Conservation (phyloP, 2,329 filamentous ascomycete genomes). For the Cladosporium sp. region DNA sequence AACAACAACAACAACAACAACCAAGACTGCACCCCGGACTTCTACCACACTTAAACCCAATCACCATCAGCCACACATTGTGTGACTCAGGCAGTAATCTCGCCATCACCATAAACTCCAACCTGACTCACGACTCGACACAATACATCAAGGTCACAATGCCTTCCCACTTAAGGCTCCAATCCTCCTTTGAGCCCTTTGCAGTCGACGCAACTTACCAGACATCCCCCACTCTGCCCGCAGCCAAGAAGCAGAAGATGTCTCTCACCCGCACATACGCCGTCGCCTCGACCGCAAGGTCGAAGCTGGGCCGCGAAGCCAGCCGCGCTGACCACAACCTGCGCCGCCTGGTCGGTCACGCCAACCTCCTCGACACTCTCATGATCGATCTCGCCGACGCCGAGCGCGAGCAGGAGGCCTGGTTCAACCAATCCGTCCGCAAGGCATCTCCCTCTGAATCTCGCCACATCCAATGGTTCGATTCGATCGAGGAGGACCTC, state of each 20-base stretch:
- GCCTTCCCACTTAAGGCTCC: conserved; percentile 48
- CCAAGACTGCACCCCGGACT: conserved; percentile 1
- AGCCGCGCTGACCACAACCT: conserved; percentile 90
- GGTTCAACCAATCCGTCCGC: conserved; percentile 95
- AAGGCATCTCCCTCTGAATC: conserved; percentile 62
- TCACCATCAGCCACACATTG: conserved; percentile 13
- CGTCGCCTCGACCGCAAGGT: conserved; percentile 91
- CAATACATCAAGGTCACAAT: conserved; percentile 31
- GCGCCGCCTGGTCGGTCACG: conserved; percentile 90
- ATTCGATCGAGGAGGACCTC: conserved; percentile 70
- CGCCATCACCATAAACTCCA: conserved; percentile 18
- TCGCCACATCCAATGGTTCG: conserved; percentile 83
- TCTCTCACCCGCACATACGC: conserved; percentile 98
- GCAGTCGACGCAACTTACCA: conserved; percentile 40
- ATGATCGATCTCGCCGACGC: conserved; percentile 91
- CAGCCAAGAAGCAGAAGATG: conserved; percentile 74
- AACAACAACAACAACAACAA: not conserved
- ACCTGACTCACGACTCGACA: conserved; percentile 9
- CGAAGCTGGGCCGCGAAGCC: conserved; percentile 93
- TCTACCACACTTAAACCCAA: conserved; percentile 3
- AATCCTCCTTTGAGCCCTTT: conserved; percentile 44
- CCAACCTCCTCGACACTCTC: conserved; percentile 93
- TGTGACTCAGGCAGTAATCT: conserved; percentile 18
- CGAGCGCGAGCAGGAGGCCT: conserved; percentile 91
- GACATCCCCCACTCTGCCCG: conserved; percentile 38